phyloP scores from a whole-genome alignment of 768 basidiomycete genomes.

The Gelatoporia subvermispora region DNA sequence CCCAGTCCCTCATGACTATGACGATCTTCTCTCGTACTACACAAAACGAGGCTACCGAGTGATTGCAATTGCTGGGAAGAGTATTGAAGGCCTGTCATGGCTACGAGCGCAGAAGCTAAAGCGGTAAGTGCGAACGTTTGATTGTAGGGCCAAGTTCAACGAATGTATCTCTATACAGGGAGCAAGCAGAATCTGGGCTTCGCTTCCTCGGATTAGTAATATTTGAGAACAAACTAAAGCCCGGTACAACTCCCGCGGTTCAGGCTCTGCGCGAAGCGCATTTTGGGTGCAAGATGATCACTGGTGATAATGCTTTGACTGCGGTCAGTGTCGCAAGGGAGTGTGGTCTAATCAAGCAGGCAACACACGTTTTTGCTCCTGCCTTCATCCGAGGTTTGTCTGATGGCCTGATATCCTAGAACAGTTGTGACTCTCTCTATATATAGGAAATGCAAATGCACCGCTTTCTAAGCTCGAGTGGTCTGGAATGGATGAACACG shows the following conservation, averaged over 20 bases:
- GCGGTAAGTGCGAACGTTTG: slow-evolving; percentile 44
- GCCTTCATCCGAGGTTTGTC: slow-evolving; percentile 68
- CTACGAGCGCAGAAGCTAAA: slow-evolving; percentile 96
- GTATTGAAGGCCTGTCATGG: slow-evolving; percentile 90
- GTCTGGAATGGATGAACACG: slow-evolving; percentile 86
- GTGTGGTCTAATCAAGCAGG: slow-evolving; percentile 82
- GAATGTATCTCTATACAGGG: slow-evolving; percentile 41
- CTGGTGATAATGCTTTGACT: slow-evolving; percentile 94
- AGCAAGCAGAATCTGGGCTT: slow-evolving; percentile 88
- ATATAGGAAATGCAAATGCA: slow-evolving; percentile 47
- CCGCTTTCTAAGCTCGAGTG: slow-evolving; percentile 72
- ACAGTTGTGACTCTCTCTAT: not conserved
- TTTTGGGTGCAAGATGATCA: slow-evolving; percentile 95
- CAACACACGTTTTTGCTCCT: slow-evolving; percentile 86
- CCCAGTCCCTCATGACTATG: slow-evolving; percentile 92
- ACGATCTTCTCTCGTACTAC: slow-evolving; percentile 93
- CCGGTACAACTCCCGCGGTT: slow-evolving; percentile 86
- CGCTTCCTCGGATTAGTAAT: slow-evolving; percentile 93
- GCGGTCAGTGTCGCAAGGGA: slow-evolving; percentile 96
- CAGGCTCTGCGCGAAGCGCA: slow-evolving; percentile 85
- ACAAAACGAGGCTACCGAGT: slow-evolving; percentile 96
- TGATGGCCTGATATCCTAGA: not conserved
- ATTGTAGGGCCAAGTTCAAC: not conserved
- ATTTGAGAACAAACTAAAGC: slow-evolving; percentile 97
- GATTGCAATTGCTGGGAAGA: slow-evolving; percentile 97